Evolutionary conservation across 2,329 filamentous ascomycete species (phyloP), one percentile per base, ranked within the genome.

Genomic region (Stemphylium lycopersici): DNA sequence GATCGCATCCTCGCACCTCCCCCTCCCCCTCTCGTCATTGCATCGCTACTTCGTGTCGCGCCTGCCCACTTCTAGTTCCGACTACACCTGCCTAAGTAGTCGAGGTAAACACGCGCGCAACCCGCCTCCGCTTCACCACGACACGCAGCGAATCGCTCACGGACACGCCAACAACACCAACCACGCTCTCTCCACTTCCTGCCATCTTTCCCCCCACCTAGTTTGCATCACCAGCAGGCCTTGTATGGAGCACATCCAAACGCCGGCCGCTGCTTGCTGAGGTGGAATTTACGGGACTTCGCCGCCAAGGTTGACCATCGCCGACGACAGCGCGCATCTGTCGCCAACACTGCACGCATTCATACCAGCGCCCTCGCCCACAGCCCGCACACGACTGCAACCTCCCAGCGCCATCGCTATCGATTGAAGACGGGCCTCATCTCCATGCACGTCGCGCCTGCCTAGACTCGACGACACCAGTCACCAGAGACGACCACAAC

Each of bases 221-320:
- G 33, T 52, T 48, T 48, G 38, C 54, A 53, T 16, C 52, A 51
- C 52, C 59, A 40, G 40, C 58, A 63, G 65, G 64, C 69, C 68
- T 68, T 74, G 71, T 61, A 74, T 74, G 72, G 72, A 73, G 68
- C 51, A 56, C 56, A 52, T 36, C 46, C 55, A 51, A 47, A 62
- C 59, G 32, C 49, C 59, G 56, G 58, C 62, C 58, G 60, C 67
- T 64, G 72, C 64, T 69, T 68, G 69, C 58, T 74, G 70, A 73
- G 67, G 69, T 63, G 63, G 60, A 60, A 47, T 58, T 51, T 51
- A 45, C 55, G 56, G 61, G 55, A 26, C 44, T 36, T 37, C 39
- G 50, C 62, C 55, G 60, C 59, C 55, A 62, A 56, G 43, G 41
- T 52, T 52, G 55, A 49, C 22, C 15, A 26, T 29, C 44, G 6